phyloP scores from a whole-genome alignment of 1,284 basidiomycete genomes.

The Exobasidium cylindrosporum region DNA sequence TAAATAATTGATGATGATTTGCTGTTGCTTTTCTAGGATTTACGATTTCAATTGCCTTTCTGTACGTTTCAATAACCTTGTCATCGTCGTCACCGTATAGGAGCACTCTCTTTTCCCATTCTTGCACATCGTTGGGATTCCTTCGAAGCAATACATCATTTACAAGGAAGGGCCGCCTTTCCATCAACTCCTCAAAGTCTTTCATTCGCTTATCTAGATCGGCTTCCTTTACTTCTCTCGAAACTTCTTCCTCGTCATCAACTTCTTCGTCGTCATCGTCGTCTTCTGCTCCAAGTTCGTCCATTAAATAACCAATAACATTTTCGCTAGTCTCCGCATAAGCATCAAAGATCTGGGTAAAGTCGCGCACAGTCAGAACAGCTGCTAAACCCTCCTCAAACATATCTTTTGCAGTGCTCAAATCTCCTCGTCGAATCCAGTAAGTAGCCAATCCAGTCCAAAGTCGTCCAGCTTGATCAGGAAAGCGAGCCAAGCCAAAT shows the following conservation, averaged over 20 bases:
- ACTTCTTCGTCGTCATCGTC: conserved; percentile 24
- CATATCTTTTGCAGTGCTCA: conserved; percentile 78
- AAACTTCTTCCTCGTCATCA: conserved; percentile 30
- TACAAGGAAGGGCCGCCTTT: conserved; percentile 88
- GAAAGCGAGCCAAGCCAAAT: conserved; percentile 83
- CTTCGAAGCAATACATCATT: conserved; percentile 91
- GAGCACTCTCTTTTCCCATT: conserved; percentile 98
- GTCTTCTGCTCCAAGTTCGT: conserved; percentile 63
- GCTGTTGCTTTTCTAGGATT: conserved; percentile 85
- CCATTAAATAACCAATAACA: conserved; percentile 87
- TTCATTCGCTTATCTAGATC: conserved; percentile 88
- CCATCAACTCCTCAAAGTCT: conserved; percentile 90
- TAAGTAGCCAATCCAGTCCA: conserved; percentile 97
- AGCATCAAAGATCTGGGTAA: conserved; percentile 96
- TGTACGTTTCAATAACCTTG: conserved; percentile 90
- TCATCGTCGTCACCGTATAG: conserved; percentile 89
- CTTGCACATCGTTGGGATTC: conserved; percentile 96
- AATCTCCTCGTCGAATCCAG: conserved; percentile 95
- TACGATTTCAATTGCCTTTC: conserved; percentile 81
- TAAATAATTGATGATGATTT: conserved; percentile 83
- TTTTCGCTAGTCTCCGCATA: conserved; percentile 92
- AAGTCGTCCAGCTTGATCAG: conserved; percentile 90
- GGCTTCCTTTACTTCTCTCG: conserved; percentile 68
- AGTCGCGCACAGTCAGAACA: conserved; percentile 92
- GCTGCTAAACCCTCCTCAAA: conserved; percentile 73